These are phyloP conservation scores for Pestalotiopsis sp. DNA, from an alignment of 2,329 filamentous ascomycete genomes.

Conservation along the genomic window DNA sequence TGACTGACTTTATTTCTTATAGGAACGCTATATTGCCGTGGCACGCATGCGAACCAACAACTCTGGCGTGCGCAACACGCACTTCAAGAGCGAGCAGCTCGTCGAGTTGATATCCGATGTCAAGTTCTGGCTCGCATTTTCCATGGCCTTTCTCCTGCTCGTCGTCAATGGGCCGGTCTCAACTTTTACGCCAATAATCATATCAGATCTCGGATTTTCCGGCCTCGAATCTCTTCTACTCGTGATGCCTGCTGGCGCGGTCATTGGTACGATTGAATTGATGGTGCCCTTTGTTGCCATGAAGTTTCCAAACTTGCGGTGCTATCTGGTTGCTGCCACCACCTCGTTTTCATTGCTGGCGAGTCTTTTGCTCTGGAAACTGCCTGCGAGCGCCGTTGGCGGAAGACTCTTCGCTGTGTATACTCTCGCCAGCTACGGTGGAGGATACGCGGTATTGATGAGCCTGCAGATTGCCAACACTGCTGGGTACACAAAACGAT, in stretches of 20 bases:
- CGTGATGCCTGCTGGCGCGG: slow-evolving; percentile 5
- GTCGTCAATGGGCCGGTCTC: slow-evolving; percentile 31
- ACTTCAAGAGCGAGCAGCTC: slow-evolving; percentile 20
- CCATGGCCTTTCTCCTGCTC: slow-evolving; percentile 22
- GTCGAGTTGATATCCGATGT: slow-evolving; percentile 19
- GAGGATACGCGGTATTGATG: background rate
- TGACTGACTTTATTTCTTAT: background rate
- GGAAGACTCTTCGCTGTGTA: background rate
- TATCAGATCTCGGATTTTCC: slow-evolving; percentile 32
- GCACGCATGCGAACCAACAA: slow-evolving; percentile 22
- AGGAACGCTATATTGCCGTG: slow-evolving; percentile 19
- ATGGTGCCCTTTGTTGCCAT: background rate
- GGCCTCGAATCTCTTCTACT: slow-evolving; percentile 22
- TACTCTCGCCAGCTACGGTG: background rate
- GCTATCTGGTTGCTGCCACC: background rate
- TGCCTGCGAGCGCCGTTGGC: background rate
- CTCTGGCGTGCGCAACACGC: slow-evolving; percentile 21
- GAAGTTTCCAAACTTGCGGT: background rate
- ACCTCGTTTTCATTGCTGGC: background rate
- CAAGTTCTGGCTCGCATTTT: slow-evolving; percentile 21
- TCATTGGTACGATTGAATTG: slow-evolving; percentile 2
- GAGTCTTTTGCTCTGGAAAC: slow-evolving; percentile 3
- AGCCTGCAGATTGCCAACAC: background rate
- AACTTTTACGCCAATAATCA: slow-evolving; percentile 20
- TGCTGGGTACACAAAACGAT: background rate